Percentiles rank a stretch among this genome's conserved stretches.
Evolutionary conservation across 208 protist species (phyloP).

Genomic region (Leishmania tarentolae): DNA sequence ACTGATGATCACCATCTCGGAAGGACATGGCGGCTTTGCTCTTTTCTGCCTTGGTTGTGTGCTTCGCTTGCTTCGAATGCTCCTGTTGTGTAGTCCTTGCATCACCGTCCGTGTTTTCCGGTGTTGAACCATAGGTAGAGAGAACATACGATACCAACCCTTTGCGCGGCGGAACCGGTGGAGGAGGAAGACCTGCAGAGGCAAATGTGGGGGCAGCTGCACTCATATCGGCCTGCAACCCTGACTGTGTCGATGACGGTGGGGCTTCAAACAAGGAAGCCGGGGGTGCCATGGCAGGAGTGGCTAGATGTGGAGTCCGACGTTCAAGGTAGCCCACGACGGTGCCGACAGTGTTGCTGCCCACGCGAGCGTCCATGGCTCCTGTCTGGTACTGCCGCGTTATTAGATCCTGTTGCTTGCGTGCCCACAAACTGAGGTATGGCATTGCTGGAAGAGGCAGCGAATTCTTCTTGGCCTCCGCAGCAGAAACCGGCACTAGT

Average conservation of each 20-base stretch:
- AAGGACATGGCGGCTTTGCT: constrained; percentile 10
- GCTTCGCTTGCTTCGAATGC: not conserved
- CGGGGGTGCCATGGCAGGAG: not conserved
- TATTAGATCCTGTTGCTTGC: constrained; percentile 12
- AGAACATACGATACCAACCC: constrained; percentile 25
- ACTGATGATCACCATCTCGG: constrained; percentile 26
- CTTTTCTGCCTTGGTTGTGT: not conserved
- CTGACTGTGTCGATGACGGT: not conserved
- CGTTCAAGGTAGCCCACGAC: constrained; percentile 22
- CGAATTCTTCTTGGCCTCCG: not conserved
- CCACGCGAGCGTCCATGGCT: not conserved
- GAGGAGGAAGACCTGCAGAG: constrained; percentile 4
- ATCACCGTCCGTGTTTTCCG: not conserved
- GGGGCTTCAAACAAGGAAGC: not conserved
- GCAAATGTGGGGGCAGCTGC: constrained; percentile 12
- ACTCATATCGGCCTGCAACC: constrained; percentile 14
- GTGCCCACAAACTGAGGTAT: constrained; percentile 21
- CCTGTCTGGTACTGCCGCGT: constrained; percentile 4
- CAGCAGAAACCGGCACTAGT: not conserved
- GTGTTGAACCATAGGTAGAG: constrained; percentile 12
- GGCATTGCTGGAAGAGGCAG: constrained; percentile 2
- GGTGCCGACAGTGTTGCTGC: not conserved
- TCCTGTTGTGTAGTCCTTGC: not conserved
- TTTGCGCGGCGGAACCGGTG: constrained; percentile 32
- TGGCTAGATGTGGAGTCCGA: not conserved